Base-by-base conservation (phyloP, 2,329 filamentous ascomycete genomes). In the Penicillium sp. region DNA sequence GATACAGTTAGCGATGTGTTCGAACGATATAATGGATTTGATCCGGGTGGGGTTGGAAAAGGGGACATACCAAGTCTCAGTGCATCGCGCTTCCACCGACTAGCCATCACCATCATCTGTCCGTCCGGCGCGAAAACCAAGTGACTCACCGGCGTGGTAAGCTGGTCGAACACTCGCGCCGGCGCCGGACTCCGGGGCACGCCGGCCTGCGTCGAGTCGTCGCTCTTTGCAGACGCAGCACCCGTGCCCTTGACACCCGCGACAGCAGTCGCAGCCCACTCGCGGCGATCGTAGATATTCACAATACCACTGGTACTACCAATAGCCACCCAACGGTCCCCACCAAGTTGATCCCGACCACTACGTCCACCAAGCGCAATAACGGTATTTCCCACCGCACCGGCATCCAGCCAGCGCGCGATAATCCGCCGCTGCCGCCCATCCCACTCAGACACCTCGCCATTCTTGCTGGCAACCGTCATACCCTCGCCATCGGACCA, bases 361-460 rank as follows among this genome's bases (percentile, higher is more conserved):
- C 73, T 73, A 12, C 70, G 69, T 4, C 79, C 80, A 45, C 95
- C 94, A 3, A 98, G 83, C 2, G 88, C 86, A 55, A 99, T 80
- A 17, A 91, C 90, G 0, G 92, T 96, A 12, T 90, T 93, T 55
- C 90, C 92, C 15, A 96, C 88, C 35, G 90, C 91, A 61, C 95
- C 95, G 69, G 96, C 92, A 70, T 99, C 95, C 51, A 86, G 84
- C 95, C 95, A 99, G 55, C 92, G 80, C 3, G 88, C 91, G 1
- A 96, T 72, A 54, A 96, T 90, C 11, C 88, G 84, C 58, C 84
- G 84, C 25, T 85, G 79, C 22, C 82, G 81, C 60, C 96, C 81
- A 71, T 88, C 89, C 85, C 91, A 99, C 79, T 99, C 95, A 55
- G 91, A 92, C 6, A 98, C 85, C 71, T 96, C 91, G 25, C 95